Evolutionary conservation across 164 flowering plant species (phyloP).

Genomic region (Nymphaea thermarum): DNA sequence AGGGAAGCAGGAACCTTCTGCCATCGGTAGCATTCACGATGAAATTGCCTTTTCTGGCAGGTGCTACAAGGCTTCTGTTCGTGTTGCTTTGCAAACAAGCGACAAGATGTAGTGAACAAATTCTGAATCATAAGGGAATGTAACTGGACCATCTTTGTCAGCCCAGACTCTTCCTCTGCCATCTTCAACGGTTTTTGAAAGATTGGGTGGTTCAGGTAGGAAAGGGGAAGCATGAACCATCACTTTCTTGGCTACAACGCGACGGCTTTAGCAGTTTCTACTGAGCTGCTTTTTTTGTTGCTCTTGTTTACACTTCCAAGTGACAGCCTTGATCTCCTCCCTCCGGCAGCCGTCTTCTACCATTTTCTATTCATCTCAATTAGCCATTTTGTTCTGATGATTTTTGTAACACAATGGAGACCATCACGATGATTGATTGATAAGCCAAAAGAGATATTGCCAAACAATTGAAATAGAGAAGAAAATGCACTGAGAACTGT

Average conservation of each 20-base stretch:
- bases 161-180: conserved; percentile 6
- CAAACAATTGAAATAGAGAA: no score
- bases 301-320: no score
- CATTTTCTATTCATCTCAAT: conserved; percentile 20
- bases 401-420: not conserved
- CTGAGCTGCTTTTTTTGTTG: not conserved
- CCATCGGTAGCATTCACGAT: conserved; percentile 2
- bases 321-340: not conserved
- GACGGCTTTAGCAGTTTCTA: not conserved
- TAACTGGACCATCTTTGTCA: not conserved
- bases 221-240: conserved; percentile 1
- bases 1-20: conserved; percentile 4
- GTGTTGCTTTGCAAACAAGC: not conserved
- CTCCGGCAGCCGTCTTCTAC: conserved; percentile 4
- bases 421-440: not conserved
- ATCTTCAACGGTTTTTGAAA: not conserved
- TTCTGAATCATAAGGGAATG: not conserved
- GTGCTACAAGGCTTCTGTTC: not conserved
- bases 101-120: not conserved
- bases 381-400: not conserved
- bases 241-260: not conserved
- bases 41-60: not conserved
- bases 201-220: not conserved
- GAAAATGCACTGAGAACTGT: no score
- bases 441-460: no score